Percentiles rank a stretch among this genome's conserved stretches.
Conservation (phyloP, 2,329 filamentous ascomycete species). For the Domatiomyces catenatus region DNA sequence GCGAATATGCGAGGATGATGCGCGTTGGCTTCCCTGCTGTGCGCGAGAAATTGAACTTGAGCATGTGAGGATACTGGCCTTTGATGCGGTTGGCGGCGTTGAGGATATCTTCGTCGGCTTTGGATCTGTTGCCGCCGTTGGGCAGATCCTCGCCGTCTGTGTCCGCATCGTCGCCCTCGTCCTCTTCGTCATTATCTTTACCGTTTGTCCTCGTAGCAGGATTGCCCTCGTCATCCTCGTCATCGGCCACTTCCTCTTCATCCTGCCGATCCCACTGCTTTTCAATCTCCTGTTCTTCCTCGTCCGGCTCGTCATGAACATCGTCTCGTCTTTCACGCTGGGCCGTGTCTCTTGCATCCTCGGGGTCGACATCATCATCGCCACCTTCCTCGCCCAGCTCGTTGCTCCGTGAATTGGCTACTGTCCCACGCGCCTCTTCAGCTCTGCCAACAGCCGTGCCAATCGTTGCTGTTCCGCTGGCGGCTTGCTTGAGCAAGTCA, state of each 20-base stretch:
- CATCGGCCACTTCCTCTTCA: slow-evolving; percentile 24
- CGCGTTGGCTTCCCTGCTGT: slow-evolving; percentile 57
- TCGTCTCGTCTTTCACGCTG: slow-evolving; percentile 56
- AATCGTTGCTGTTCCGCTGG: slow-evolving; percentile 62
- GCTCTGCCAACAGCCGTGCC: slow-evolving; percentile 45
- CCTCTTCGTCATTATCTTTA: not conserved
- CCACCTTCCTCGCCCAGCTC: slow-evolving; percentile 40
- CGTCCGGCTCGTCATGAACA: slow-evolving; percentile 75
- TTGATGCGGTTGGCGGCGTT: slow-evolving; percentile 40
- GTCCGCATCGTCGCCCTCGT: slow-evolving; percentile 8
- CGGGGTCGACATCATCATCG: slow-evolving; percentile 62
- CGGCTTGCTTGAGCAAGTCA: slow-evolving; percentile 39
- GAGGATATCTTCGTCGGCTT: slow-evolving; percentile 33
- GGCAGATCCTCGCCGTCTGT: slow-evolving; percentile 26
- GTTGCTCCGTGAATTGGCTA: slow-evolving; percentile 33
- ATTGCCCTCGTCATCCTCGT: slow-evolving; percentile 8
- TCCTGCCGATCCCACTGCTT: slow-evolving; percentile 31
- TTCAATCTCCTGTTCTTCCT: slow-evolving; percentile 62
- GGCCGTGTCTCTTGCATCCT: slow-evolving; percentile 43
- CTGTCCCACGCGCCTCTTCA: slow-evolving; percentile 34
- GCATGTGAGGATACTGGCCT: slow-evolving; percentile 49
- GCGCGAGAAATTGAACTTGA: slow-evolving; percentile 66
- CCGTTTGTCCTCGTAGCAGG: not conserved
- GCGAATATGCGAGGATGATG: slow-evolving; percentile 69
- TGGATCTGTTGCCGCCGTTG: slow-evolving; percentile 18